These are phyloP conservation scores for Fusarium goolgardi DNA, from an alignment of 2,329 filamentous ascomycete species.

Conservation along the genomic window DNA sequence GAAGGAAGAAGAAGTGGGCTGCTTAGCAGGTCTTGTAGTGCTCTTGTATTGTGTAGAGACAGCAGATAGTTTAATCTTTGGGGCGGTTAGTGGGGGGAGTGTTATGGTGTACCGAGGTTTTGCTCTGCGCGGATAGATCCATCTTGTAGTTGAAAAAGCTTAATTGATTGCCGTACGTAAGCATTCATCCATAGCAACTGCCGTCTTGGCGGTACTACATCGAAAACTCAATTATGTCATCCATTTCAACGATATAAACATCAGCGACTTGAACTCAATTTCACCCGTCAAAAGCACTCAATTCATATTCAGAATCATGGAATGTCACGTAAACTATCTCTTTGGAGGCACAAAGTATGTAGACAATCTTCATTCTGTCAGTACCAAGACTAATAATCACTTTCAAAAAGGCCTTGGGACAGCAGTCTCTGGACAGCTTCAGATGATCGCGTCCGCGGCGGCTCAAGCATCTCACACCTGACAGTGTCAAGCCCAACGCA, in stretches of 20 bases:
- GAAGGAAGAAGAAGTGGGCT: too few relatives aligned
- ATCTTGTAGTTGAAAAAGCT: too few relatives aligned
- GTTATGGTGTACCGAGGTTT: too few relatives aligned
- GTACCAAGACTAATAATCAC: slow-evolving; percentile 14
- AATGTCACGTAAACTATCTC: slow-evolving; percentile 49
- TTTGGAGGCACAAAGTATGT: slow-evolving; percentile 56
- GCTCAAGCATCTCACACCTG: slow-evolving; percentile 70
- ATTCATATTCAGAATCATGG: slow-evolving; percentile 23
- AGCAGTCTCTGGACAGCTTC: slow-evolving; percentile 72
- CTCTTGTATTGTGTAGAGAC: too few relatives aligned
- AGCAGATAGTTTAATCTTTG: too few relatives aligned
- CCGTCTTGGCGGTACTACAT: slow-evolving; percentile 15
- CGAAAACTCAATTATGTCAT: slow-evolving; percentile 30
- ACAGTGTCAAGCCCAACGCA: slow-evolving; percentile 47
- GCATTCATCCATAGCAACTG: slow-evolving; percentile 19
- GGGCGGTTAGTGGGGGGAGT: too few relatives aligned
- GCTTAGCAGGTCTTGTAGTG: too few relatives aligned
- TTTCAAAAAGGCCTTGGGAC: slow-evolving; percentile 67
- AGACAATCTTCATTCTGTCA: neutral
- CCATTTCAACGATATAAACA: neutral
- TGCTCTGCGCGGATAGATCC: too few relatives aligned
- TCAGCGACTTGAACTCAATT: slow-evolving; percentile 1
- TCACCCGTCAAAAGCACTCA: neutral
- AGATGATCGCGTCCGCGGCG: slow-evolving; percentile 83
- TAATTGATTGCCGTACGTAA: slow-evolving; percentile 22